Conservation (phyloP, 441 rosid species). For the Erysimum pusillum region DNA sequence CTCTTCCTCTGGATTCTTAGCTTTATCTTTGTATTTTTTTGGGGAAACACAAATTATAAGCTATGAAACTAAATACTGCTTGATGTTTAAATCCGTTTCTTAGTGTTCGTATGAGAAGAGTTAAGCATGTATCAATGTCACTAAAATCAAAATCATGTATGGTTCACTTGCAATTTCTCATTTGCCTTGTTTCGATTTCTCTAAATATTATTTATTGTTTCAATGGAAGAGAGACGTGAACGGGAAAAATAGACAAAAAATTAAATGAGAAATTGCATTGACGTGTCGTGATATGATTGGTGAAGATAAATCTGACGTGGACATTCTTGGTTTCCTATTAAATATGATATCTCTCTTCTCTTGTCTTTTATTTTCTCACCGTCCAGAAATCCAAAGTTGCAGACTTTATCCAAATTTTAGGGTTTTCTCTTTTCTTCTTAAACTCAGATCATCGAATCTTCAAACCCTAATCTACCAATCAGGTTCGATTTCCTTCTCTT, state of each 20-base stretch:
- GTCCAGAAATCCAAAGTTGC: slow-evolving; percentile 21
- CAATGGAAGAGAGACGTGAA: too few species aligned
- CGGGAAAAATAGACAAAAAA: too few species aligned
- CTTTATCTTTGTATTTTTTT: background rate
- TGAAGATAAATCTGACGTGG: background rate
- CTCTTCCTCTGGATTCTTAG: slow-evolving; percentile 15
- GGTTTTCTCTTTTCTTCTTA: slow-evolving; percentile 39
- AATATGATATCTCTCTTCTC: background rate
- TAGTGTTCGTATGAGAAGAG: background rate
- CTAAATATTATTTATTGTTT: background rate
- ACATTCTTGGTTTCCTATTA: background rate
- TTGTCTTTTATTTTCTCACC: background rate
- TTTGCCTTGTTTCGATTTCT: background rate
- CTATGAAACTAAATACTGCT: slow-evolving; percentile 20
- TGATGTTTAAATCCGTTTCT: background rate
- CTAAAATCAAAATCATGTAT: background rate
- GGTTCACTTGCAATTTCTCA: too few species aligned
- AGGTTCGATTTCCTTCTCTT: slow-evolving; percentile 42
- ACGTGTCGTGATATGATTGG: slow-evolving; percentile 1
- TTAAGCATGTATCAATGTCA: background rate
- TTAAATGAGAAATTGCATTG: background rate
- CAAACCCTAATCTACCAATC: slow-evolving; percentile 55
- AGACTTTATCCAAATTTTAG: slow-evolving; percentile 51
- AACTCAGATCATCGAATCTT: slow-evolving; percentile 21
- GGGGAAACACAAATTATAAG: slow-evolving; percentile 1